These are phyloP conservation scores for Talaromyces amestolkiae DNA, from an alignment of 2,329 filamentous ascomycete genomes.

Conservation along the genomic window DNA sequence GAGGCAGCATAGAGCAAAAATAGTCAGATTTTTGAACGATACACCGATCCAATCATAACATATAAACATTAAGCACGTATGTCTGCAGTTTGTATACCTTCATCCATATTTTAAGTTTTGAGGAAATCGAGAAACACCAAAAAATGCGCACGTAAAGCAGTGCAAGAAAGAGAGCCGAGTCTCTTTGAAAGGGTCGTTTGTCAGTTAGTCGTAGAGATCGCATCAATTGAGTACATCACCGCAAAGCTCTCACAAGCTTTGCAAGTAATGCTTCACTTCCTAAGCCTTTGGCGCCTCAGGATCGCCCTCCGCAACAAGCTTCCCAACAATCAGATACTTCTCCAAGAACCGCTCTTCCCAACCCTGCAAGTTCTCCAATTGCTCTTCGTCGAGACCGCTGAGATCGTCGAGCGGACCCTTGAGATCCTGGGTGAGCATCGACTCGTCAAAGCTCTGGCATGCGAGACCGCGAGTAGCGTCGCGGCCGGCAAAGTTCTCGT, in stretches of 20 bases:
- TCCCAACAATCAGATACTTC: conserved; percentile 95
- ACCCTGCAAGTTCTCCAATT: conserved; percentile 77
- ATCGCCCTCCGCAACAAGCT: conserved; percentile 67
- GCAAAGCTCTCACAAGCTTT: background rate
- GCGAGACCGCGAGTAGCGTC: conserved; percentile 88
- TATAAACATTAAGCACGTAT: background rate
- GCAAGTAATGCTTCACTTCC: background rate
- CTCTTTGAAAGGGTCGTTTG: background rate
- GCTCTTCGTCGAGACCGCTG: conserved; percentile 67
- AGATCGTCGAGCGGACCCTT: conserved; percentile 78
- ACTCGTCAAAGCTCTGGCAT: conserved; percentile 87
- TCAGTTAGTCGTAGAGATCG: background rate
- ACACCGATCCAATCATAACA: background rate
- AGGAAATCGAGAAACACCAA: background rate
- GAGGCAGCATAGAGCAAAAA: background rate
- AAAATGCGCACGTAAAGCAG: background rate
- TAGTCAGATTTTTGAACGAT: background rate
- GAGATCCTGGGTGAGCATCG: conserved; percentile 90
- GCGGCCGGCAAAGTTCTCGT: conserved; percentile 91
- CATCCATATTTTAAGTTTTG: background rate
- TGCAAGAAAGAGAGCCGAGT: background rate
- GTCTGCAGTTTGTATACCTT: background rate
- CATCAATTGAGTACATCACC: background rate
- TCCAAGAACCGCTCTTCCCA: conserved; percentile 93
- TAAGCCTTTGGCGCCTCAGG: conserved; percentile 31